Evolutionary conservation across 768 basidiomycete genomes (phyloP).

Genomic region (Hygrophorus pudorinus): DNA sequence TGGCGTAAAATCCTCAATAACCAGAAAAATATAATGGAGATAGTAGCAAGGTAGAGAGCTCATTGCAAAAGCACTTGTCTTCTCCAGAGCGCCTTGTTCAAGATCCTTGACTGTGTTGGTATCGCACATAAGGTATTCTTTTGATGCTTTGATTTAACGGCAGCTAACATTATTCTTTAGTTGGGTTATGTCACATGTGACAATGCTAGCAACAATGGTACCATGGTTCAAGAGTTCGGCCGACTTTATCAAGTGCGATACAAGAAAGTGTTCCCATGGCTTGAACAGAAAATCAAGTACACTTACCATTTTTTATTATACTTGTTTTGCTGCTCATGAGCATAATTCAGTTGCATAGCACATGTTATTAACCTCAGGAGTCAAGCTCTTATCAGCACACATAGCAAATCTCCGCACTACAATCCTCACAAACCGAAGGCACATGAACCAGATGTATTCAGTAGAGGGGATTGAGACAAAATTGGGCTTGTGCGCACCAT

Average conservation of each 20-base stretch:
- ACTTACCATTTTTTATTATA: neutral
- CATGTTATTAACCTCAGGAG: constrained; percentile 25
- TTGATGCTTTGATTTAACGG: neutral
- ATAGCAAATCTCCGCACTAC: too few relatives aligned
- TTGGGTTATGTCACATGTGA: constrained; percentile 27
- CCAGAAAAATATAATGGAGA: too few relatives aligned
- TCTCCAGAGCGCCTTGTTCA: constrained; percentile 24
- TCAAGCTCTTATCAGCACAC: constrained; percentile 18
- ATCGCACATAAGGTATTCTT: constrained; percentile 21
- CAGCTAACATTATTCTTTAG: constrained; percentile 14
- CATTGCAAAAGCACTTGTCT: too few relatives aligned
- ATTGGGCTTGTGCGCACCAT: constrained; percentile 9
- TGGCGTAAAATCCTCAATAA: too few relatives aligned
- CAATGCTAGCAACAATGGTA: constrained; percentile 27
- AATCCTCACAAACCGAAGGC: constrained; percentile 12
- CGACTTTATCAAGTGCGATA: neutral
- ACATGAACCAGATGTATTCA: constrained; percentile 9
- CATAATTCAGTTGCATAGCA: constrained; percentile 17
- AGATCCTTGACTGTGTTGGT: constrained; percentile 17
- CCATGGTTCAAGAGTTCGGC: constrained; percentile 23
- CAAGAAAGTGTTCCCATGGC: neutral
- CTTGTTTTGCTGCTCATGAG: neutral
- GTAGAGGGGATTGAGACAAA: constrained; percentile 17
- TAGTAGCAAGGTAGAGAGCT: too few relatives aligned
- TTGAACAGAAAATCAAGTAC: constrained; percentile 4